Evolutionary conservation across 345 rosid genomes (phyloP).

Genomic region (Lepidium aucheri): DNA sequence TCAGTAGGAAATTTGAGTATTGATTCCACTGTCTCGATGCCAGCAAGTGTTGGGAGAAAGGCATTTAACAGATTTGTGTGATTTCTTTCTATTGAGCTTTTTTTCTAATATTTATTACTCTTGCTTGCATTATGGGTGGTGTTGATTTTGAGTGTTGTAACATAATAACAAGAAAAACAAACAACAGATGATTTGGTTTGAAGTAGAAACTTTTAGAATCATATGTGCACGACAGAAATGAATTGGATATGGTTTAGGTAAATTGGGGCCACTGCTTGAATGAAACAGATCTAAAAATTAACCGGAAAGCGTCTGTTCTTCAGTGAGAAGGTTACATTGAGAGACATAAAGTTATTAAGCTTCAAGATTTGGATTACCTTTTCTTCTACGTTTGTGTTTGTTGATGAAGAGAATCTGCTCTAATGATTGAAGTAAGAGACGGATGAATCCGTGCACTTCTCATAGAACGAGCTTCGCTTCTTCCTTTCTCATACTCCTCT

Average conservation of each 20-base stretch:
- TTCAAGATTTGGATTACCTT: background rate
- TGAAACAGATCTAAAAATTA: background rate
- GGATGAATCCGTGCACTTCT: conserved; percentile 77
- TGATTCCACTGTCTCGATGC: conserved; percentile 75
- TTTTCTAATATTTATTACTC: background rate
- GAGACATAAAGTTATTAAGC: background rate
- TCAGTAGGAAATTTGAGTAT: conserved; percentile 66
- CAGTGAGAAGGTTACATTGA: background rate
- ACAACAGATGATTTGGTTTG: conserved; percentile 1
- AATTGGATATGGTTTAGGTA: background rate
- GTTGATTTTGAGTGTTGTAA: conserved; percentile 42
- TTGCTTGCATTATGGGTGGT: conserved; percentile 22
- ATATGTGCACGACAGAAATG: background rate
- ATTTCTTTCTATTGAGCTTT: conserved; percentile 23
- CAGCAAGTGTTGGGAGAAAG: conserved; percentile 58
- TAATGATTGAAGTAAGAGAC: conserved; percentile 75
- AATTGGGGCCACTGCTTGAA: background rate
- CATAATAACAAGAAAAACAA: conserved; percentile 27
- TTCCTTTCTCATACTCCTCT: conserved; percentile 74
- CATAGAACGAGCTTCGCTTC: conserved; percentile 74
- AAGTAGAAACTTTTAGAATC: background rate
- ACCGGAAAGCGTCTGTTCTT: background rate
- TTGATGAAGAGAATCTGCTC: conserved; percentile 54
- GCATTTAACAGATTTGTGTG: conserved; percentile 98
- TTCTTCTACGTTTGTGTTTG: conserved; percentile 12